Percentiles rank a stretch among this genome's conserved stretches.
Evolutionary conservation across 2,329 filamentous ascomycete genomes (phyloP).

Genomic region (Neophaeococcomyces aloes): DNA sequence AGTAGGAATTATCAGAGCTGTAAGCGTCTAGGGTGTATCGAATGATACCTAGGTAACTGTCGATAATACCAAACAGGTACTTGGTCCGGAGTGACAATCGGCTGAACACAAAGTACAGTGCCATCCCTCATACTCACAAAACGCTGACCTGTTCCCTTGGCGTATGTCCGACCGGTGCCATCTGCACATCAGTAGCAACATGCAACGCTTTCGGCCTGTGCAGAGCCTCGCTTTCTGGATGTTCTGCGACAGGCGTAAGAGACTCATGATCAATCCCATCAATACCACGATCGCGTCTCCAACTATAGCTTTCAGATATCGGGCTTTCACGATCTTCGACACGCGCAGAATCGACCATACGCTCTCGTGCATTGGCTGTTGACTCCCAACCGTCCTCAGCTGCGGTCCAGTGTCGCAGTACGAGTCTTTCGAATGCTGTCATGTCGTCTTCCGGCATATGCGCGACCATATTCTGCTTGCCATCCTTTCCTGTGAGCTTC

Average conservation of each 20-base stretch:
- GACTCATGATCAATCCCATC: background rate
- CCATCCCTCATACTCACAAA: no score
- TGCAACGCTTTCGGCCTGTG: background rate
- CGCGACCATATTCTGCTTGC: slow-evolving; percentile 10
- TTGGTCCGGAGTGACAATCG: no score
- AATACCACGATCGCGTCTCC: background rate
- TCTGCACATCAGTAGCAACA: slow-evolving; percentile 2
- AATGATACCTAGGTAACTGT: no score
- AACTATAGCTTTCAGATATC: background rate
- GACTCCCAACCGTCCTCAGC: slow-evolving; percentile 4
- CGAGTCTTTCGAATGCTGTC: slow-evolving; percentile 16
- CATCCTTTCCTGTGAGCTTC: slow-evolving; percentile 10
- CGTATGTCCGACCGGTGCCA: no score
- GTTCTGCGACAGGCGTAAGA: background rate
- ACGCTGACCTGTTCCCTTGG: no score
- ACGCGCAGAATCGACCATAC: slow-evolving; percentile 1
- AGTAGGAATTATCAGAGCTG: no score
- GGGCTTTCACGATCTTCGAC: background rate
- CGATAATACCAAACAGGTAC: no score
- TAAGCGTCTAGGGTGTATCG: no score
- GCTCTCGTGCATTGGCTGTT: slow-evolving; percentile 1
- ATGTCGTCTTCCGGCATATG: slow-evolving; percentile 18
- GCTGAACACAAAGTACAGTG: no score
- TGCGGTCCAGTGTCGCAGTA: slow-evolving; percentile 7
- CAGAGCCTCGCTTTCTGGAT: background rate